phyloP scores from a whole-genome alignment of 305 asterid genomes.

The Andrographis paniculata region DNA sequence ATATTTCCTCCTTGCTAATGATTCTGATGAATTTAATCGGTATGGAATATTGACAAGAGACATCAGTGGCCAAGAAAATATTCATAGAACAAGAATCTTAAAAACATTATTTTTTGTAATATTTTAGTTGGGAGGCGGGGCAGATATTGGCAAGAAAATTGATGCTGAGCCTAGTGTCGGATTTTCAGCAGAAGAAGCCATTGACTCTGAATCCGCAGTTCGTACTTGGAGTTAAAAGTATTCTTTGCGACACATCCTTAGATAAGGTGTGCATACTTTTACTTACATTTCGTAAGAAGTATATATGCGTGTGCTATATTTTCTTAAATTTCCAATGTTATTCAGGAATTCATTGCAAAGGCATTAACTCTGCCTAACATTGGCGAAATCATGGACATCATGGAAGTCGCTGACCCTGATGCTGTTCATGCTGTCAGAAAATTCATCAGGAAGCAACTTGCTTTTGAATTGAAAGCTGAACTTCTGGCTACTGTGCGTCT shows the following conservation, averaged over 20 bases:
- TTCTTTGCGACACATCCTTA: slow-evolving; percentile 57
- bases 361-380: slow-evolving; percentile 86
- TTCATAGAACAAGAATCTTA: slow-evolving; percentile 8
- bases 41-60: slow-evolving; percentile 21
- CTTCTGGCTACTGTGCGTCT: slow-evolving; percentile 44
- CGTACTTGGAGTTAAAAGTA: slow-evolving; percentile 64
- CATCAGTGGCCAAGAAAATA: not conserved
- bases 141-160: slow-evolving; percentile 84
- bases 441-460: slow-evolving; percentile 81
- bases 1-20: slow-evolving; percentile 84
- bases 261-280: slow-evolving; percentile 53
- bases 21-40: slow-evolving; percentile 96
- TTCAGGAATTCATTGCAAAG: slow-evolving; percentile 91
- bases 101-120: slow-evolving; percentile 7
- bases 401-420: slow-evolving; percentile 98
- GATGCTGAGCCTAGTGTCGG: slow-evolving; percentile 80
- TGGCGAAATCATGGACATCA: slow-evolving; percentile 95
- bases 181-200: slow-evolving; percentile 71
- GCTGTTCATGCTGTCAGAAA: slow-evolving; percentile 83
- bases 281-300: slow-evolving; percentile 9
- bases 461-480: slow-evolving; percentile 65
- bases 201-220: slow-evolving; percentile 68
- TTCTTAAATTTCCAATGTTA: slow-evolving; percentile 7
- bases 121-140: slow-evolving; percentile 88
- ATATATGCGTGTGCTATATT: slow-evolving; percentile 1